Conservation (phyloP, 2,329 filamentous ascomycete species). For the Monosporascus cannonballus region DNA sequence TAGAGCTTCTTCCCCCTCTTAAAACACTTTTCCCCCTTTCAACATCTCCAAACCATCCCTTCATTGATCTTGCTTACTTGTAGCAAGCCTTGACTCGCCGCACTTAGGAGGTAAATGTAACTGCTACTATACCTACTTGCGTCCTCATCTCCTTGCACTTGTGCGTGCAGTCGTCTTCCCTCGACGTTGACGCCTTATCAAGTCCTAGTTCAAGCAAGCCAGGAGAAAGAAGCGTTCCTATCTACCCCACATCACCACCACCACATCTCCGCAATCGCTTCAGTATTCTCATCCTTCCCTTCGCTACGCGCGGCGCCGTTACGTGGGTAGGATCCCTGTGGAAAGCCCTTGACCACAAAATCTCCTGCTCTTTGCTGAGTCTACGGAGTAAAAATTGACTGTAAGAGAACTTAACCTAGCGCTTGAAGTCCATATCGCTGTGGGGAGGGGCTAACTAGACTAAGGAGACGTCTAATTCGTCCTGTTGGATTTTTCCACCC, state of each 20-base stretch:
- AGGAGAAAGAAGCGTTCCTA: not conserved
- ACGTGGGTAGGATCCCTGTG: no score
- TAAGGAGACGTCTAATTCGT: not conserved
- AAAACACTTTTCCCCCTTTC: no score
- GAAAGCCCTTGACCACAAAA: not conserved
- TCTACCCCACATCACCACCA: not conserved
- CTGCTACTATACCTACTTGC: not conserved
- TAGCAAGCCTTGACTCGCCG: no score
- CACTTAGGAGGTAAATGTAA: not conserved
- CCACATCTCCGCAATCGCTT: not conserved
- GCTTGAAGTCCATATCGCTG: not conserved
- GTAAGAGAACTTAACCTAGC: slow-evolving; percentile 5
- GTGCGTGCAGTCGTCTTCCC: not conserved
- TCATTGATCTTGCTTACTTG: no score
- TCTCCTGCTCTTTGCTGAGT: slow-evolving; percentile 36
- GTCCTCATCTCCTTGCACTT: not conserved
- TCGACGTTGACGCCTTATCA: not conserved
- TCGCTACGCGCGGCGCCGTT: no score
- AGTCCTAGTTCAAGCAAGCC: not conserved
- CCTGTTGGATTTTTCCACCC: not conserved
- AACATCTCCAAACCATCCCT: no score
- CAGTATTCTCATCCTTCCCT: no score
- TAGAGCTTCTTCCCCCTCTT: no score
- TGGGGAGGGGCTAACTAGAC: not conserved
- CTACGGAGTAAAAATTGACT: slow-evolving; percentile 24